Evolutionary conservation across 345 rosid genomes (phyloP), one percentile per base, ranked within the genome.

Genomic region (Dipteronia dyeriana): DNA sequence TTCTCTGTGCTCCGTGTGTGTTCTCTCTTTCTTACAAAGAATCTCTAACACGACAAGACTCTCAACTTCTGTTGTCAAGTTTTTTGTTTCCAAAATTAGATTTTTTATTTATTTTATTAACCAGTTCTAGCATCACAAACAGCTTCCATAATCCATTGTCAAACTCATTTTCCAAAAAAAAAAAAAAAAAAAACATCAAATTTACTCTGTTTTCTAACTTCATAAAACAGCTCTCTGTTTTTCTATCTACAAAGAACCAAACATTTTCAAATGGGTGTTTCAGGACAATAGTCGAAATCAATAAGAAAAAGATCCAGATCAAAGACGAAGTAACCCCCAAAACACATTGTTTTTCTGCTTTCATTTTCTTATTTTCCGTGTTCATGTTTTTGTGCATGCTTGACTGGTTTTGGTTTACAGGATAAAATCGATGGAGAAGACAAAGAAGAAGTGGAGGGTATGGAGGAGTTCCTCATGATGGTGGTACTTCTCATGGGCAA

Each of bases 381-480:
- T n/a, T 34, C 0, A 4, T 4, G 4, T 34, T 63, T 76, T 68
- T 11, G 23, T 53, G 57, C 7, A 66, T n/a, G n/a, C n/a, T n/a
- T 17, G 77, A 14, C 60, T 70, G 81, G 39, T 69, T 66, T 83
- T 69, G 19, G 12, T 22, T 20, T 59, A 59, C 54, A 83, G 93
- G 92, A 84, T n/a, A 31, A 87, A 84, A 77, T 73, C 72, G 67
- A 76, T 83, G 12, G 89, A 82, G 31, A 89, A 89, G 85, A 79
- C 84, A 26, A 91, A 86, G 90, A 92, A 89, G 90, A 95, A 92
- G 75, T 94, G 98, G 97, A 91, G 86, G 85, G 82, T 91, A 0
- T 92, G 99, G 99, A 87, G 98, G 82, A 86, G 90, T 73, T 84
- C 99, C 22, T 92, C 98, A 4, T 84, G 94, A 96, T 76, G 85